Evolutionary conservation across 2,329 filamentous ascomycete species (phyloP).

Genomic region (Botrytis sinoallii): DNA sequence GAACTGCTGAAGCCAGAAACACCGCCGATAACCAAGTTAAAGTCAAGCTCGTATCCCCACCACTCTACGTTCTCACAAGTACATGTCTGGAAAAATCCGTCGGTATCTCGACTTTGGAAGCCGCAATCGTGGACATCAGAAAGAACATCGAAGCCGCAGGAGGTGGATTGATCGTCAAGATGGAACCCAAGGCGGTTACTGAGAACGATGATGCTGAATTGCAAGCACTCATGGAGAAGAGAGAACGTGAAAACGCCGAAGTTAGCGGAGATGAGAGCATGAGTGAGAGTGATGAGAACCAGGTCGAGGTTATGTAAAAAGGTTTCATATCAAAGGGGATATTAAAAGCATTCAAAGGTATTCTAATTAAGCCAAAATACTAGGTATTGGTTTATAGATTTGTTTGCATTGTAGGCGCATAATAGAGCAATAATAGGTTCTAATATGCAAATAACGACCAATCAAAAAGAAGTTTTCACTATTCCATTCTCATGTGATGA

Average conservation of each 20-base stretch:
- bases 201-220: conserved; percentile 97
- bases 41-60: conserved; percentile 96
- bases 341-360: conserved; percentile 32
- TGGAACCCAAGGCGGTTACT: conserved; percentile 98
- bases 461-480: background rate
- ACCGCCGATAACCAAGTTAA: conserved; percentile 92
- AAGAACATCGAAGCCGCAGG: conserved; percentile 74
- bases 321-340: conserved; percentile 22
- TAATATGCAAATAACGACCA: conserved; percentile 13
- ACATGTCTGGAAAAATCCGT: conserved; percentile 90
- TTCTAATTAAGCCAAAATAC: conserved; percentile 14
- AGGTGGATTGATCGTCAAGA: conserved; percentile 85
- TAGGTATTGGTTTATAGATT: conserved; percentile 14
- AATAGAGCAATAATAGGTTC: conserved; percentile 20
- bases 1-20: conserved; percentile 89
- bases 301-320: conserved; percentile 52
- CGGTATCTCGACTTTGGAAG: conserved; percentile 80
- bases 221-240: conserved; percentile 98
- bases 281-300: conserved; percentile 91
- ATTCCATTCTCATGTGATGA: background rate
- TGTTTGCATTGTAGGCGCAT: conserved; percentile 37
- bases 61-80: conserved; percentile 92
- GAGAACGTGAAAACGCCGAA: conserved; percentile 94
- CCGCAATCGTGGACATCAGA: conserved; percentile 84
- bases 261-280: conserved; percentile 96